Evolutionary conservation across 2,329 filamentous ascomycete species (phyloP).

Genomic region (Trichoderma polysporum): DNA sequence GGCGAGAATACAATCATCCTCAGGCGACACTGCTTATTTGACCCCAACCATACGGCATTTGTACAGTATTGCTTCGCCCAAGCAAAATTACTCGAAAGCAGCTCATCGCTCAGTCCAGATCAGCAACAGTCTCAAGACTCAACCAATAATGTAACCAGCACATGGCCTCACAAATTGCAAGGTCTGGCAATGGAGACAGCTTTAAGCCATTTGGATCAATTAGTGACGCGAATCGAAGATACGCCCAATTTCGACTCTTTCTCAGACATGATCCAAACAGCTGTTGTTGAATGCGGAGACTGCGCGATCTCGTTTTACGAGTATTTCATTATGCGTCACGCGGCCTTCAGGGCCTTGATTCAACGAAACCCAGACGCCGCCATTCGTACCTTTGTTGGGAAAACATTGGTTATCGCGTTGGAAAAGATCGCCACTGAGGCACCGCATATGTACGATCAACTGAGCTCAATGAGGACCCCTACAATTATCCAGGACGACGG

Average conservation of each 20-base stretch:
- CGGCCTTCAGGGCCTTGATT: constrained; percentile 63
- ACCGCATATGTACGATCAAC: constrained; percentile 48
- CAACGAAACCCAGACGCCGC: constrained; percentile 57
- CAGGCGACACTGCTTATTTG: constrained; percentile 76
- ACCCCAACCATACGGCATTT: constrained; percentile 68
- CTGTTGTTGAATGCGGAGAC: constrained; percentile 47
- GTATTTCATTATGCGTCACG: constrained; percentile 58
- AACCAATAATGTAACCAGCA: neutral
- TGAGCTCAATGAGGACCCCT: neutral
- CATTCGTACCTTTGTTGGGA: constrained; percentile 54
- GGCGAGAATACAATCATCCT: constrained; percentile 72
- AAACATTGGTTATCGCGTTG: constrained; percentile 54
- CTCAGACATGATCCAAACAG: constrained; percentile 47
- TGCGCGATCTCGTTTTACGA: constrained; percentile 61
- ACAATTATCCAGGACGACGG: neutral
- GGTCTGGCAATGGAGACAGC: constrained; percentile 54
- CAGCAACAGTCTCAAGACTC: neutral
- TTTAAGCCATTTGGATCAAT: constrained; percentile 70
- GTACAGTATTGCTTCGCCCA: constrained; percentile 61
- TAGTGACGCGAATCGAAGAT: constrained; percentile 71
- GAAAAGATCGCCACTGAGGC: constrained; percentile 49
- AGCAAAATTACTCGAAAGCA: constrained; percentile 48
- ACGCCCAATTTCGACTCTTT: constrained; percentile 60
- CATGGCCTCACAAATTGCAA: constrained; percentile 37
- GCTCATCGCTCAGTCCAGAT: neutral